phyloP scores from a whole-genome alignment of 345 rosid genomes.

The Bruguiera sexangula region DNA sequence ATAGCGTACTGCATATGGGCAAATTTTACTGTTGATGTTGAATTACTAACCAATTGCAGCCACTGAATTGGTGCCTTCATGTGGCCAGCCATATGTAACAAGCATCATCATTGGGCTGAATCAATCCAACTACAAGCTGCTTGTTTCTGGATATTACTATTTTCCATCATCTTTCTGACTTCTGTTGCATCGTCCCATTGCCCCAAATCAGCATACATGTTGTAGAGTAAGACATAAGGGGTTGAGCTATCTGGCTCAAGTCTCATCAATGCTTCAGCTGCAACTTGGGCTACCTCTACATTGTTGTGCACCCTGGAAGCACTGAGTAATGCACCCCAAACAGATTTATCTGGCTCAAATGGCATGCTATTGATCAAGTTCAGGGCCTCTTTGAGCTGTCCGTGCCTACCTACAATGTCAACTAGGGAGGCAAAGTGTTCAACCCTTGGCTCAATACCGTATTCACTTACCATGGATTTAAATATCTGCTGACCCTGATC shows the following conservation, averaged over 20 bases:
- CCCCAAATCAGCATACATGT: constrained; percentile 62
- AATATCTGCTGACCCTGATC: constrained; percentile 54
- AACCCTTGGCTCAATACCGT: constrained; percentile 47
- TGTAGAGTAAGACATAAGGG: constrained; percentile 58
- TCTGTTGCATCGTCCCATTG: constrained; percentile 60
- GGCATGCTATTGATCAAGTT: constrained; percentile 54
- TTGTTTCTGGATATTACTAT: constrained; percentile 47
- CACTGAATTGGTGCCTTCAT: no score
- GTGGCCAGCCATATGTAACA: neutral
- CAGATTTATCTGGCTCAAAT: constrained; percentile 55
- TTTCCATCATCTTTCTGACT: constrained; percentile 55
- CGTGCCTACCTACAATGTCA: constrained; percentile 51
- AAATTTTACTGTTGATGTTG: no score
- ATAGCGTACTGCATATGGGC: no score
- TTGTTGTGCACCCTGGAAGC: constrained; percentile 62
- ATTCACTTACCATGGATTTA: constrained; percentile 48
- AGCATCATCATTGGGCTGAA: constrained; percentile 16
- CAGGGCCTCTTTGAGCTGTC: constrained; percentile 60
- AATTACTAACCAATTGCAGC: no score
- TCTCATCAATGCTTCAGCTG: constrained; percentile 63
- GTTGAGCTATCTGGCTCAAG: constrained; percentile 70
- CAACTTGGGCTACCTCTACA: constrained; percentile 47
- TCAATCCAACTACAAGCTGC: constrained; percentile 50
- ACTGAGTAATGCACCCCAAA: constrained; percentile 77
- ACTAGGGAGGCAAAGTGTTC: constrained; percentile 68